Evolutionary conservation across 2,329 filamentous ascomycete genomes (phyloP).

Genomic region (Microdochium trichocladiopsis): DNA sequence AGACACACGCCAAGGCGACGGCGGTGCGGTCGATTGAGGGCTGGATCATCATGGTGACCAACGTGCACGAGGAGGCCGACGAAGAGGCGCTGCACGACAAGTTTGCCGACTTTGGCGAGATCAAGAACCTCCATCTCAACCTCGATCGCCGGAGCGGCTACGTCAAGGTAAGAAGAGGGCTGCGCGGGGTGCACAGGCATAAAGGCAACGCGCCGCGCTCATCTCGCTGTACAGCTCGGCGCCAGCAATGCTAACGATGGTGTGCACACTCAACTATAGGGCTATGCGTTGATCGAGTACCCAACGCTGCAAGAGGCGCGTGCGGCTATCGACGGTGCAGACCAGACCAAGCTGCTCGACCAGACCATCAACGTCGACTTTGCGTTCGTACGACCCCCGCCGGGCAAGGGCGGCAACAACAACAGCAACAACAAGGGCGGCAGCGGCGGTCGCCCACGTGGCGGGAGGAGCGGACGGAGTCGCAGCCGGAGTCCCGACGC

Average conservation of each 20-base stretch:
- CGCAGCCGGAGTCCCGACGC: conserved; percentile 28
- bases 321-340: conserved; percentile 74
- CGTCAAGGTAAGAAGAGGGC: conserved; percentile 58
- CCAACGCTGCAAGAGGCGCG: conserved; percentile 71
- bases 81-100: conserved; percentile 77
- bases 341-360: conserved; percentile 71
- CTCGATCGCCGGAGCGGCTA: conserved; percentile 77
- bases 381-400: conserved; percentile 76
- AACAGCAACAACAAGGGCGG: conserved; percentile 31
- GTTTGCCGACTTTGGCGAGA: conserved; percentile 79
- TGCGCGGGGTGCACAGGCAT: too few relatives aligned
- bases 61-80: conserved; percentile 80
- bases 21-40: conserved; percentile 83
- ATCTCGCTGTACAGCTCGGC: too few relatives aligned
- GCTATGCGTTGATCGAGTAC: conserved; percentile 82
- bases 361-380: conserved; percentile 79
- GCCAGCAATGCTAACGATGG: too few relatives aligned
- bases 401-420: conserved; percentile 42
- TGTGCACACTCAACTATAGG: conserved; percentile 39
- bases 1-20: conserved; percentile 65
- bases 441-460: conserved; percentile 29
- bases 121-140: conserved; percentile 82
- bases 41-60: conserved; percentile 83
- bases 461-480: conserved; percentile 29
- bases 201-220: too few relatives aligned